These are phyloP conservation scores for Bertia moriformis DNA, from an alignment of 2,329 filamentous ascomycete genomes.

Conservation along the genomic window DNA sequence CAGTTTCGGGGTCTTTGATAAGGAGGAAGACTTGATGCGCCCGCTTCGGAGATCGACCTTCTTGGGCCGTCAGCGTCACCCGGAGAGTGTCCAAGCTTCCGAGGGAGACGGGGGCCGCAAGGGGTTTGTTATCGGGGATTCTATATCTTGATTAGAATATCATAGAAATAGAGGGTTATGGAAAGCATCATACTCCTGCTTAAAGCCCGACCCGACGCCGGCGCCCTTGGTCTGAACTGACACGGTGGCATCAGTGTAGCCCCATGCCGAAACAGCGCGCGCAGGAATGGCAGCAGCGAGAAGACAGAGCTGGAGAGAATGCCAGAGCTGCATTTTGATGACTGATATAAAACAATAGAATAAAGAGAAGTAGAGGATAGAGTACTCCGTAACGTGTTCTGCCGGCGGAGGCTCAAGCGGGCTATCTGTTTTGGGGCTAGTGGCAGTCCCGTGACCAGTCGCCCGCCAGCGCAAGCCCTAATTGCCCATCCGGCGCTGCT, in stretches of 20 bases:
- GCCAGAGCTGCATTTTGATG: background rate
- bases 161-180: background rate
- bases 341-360: too few relatives aligned
- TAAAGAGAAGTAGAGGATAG: too few relatives aligned
- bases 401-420: too few relatives aligned
- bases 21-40: constrained; percentile 91
- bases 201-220: constrained; percentile 28
- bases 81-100: constrained; percentile 62
- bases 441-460: too few relatives aligned
- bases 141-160: constrained; percentile 6
- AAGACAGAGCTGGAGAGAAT: background rate
- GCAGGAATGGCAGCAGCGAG: background rate
- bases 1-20: constrained; percentile 58
- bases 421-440: too few relatives aligned
- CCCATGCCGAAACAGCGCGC: constrained; percentile 33
- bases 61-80: constrained; percentile 66
- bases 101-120: constrained; percentile 51
- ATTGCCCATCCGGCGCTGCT: too few relatives aligned
- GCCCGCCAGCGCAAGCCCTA: too few relatives aligned
- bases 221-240: constrained; percentile 52
- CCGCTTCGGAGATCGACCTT: constrained; percentile 63
- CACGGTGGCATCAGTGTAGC: constrained; percentile 59
- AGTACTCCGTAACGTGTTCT: too few relatives aligned
- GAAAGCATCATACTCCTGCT: constrained; percentile 39
- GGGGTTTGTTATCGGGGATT: constrained; percentile 18